These are phyloP conservation scores for Porphyra umbilicalis DNA, from an alignment of 31 red algal genomes.

Conservation along the genomic window DNA sequence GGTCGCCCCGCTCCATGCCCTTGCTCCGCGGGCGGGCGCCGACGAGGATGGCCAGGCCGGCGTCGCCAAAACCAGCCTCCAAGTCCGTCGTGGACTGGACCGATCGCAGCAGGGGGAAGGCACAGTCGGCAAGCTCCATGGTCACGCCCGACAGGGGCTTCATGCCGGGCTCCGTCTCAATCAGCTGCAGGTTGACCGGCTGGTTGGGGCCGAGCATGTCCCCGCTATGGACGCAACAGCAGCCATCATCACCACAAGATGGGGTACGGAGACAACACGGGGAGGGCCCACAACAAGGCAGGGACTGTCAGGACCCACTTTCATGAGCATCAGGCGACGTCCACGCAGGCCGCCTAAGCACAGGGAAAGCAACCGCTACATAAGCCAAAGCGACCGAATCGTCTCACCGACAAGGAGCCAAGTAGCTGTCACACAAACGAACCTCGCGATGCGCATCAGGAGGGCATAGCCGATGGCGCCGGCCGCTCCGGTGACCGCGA, in stretches of 20 bases:
- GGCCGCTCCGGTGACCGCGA: conserved; percentile 96
- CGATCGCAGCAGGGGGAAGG: conserved; percentile 81
- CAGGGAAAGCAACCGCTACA: too few relatives aligned
- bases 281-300: too few relatives aligned
- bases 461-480: conserved; percentile 93
- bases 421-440: neutral
- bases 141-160: conserved; percentile 83
- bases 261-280: too few relatives aligned
- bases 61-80: conserved; percentile 75
- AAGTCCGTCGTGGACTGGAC: conserved; percentile 73
- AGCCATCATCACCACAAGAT: neutral
- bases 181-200: conserved; percentile 72
- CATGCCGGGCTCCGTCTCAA: conserved; percentile 87
- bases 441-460: conserved; percentile 83
- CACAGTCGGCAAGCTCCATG: conserved; percentile 97
- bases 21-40: conserved; percentile 88
- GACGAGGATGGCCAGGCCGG: conserved; percentile 75
- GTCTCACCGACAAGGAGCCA: too few relatives aligned
- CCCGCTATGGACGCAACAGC: conserved; percentile 20
- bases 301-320: too few relatives aligned
- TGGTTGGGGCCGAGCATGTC: conserved; percentile 87
- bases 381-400: too few relatives aligned
- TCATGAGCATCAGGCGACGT: too few relatives aligned
- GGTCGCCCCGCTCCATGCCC: conserved; percentile 96
- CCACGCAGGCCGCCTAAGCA: too few relatives aligned